Base-by-base conservation (phyloP, 345 rosid genomes). In the Euphorbia tirucalli region DNA sequence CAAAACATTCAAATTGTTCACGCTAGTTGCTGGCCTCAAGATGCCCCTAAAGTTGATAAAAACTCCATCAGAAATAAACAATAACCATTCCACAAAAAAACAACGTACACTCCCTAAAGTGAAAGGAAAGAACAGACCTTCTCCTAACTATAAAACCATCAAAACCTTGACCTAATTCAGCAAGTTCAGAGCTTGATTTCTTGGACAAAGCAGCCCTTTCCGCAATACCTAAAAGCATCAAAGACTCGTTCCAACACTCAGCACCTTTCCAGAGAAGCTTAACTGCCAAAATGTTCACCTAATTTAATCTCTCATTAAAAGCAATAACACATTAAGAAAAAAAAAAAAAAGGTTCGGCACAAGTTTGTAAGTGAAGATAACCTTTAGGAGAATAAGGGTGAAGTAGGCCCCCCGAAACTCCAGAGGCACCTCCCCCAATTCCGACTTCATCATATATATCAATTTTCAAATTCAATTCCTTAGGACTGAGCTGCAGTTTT, bases 381-480 rank as follows among this genome's bases (percentile, higher is more conserved):
- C 97, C 97, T 89, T 92, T 90, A 52, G 95, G 97, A 54, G 95
- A 92, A 80, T 94, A 92, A 52, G 97, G 98, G 65, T 94, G 97
- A 61, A 94, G 91, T 2, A 92, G 93, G 14, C 98, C 98, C 50
- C 98, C 98, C 10, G 98, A 88, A 54, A 90, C 89, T 54, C 97
- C 98, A 39, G 98, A 94, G 30, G 97, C 97, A 28, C 97, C 97
- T 50, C 97, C 93, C 30, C 98, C 97, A 48, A 94, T 84, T 9
- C 97, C 98, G 78, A 75, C 81, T 79, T 94, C 97, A 78, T 94
- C 98, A 71, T 81, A 92, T n/a, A 94, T 49, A 77, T 94, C 97
- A 66, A 92, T 73, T 8, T 72, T 80, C 59, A 90, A 48, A 46
- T 80, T 74, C 81, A 80, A 25, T 46, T 85, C 86, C 74, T 82